Base-by-base conservation (phyloP, 2,329 filamentous ascomycete species). In the Triangularia verruculosa region DNA sequence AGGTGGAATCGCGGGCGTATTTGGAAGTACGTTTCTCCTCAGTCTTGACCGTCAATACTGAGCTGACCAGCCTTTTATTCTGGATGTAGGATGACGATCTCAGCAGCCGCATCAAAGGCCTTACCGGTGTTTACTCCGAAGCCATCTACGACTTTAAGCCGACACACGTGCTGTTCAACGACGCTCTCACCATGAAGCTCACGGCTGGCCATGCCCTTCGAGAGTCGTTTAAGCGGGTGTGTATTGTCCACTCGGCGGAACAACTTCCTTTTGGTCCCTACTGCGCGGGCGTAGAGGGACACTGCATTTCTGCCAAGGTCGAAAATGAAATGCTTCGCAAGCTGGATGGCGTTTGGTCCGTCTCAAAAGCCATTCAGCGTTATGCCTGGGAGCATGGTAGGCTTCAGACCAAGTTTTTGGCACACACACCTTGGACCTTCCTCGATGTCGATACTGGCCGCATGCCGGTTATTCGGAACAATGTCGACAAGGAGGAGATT, bases 141-240 rank as follows among this genome's bases (percentile, higher is more conserved):
- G 57, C 63, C 22, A 70, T 71, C 28, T 28, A 52, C 20, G 4
- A 25, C 3, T 70, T 70, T 57, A 27, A 59, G 12, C 69, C 70
- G 3, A 71, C 70, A 15, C 70, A 71, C 43, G 63, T 71, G 51
- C 61, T 71, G 30, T 71, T 71, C 67, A 71, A 71, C 43, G 70
- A 71, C 27, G 63, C 70, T 12, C 58, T 70, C 30, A 70, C 70
- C 11, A 70, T 71, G 69, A 71, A 70, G 43, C 25, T 69, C 47
- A 66, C 70, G 3, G 62, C 57, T 15, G n/a, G 28, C 17, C 64
- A 68, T 34, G 53, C 52, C 2, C 7, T 22, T 6, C 58, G 64
- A 13, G 2, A 24, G n/a, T 60, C 25, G 9, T 68, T 71, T 59
- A 70, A 69, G 54, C 64, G 70, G 9, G 57, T 70, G 24, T 64